A percentile compares a stretch with the other conserved stretches of the same genome.
Evolutionary conservation across 2,329 filamentous ascomycete species (phyloP).

Genomic region (Scytalidium lignicola): DNA sequence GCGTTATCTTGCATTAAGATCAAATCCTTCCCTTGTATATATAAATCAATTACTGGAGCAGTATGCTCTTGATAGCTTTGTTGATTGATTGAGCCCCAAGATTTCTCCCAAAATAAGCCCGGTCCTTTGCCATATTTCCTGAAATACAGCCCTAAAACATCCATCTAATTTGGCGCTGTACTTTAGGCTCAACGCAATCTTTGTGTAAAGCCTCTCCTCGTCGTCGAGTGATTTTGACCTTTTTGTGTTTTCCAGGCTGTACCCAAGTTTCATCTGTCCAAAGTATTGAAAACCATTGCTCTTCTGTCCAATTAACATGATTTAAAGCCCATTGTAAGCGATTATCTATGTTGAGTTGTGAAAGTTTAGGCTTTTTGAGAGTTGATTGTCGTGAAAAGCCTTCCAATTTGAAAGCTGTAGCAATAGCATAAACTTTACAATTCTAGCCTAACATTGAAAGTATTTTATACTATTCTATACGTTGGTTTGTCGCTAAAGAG

Average conservation of each 20-base stretch:
- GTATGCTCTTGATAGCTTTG: too few species aligned
- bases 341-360: conserved; percentile 7
- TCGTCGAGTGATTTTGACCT: too few species aligned
- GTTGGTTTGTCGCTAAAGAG: too few species aligned
- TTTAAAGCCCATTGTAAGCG: conserved; percentile 3
- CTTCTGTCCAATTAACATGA: conserved; percentile 4
- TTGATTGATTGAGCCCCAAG: conserved; percentile 18
- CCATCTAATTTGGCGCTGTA: conserved; percentile 3
- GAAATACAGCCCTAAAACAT: conserved; percentile 10
- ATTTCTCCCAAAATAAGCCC: conserved; percentile 10
- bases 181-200: too few species aligned
- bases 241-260: conserved; percentile 6
- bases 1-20: too few species aligned
- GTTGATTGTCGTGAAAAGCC: conserved; percentile 8
- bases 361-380: conserved; percentile 7
- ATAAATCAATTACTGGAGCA: too few species aligned
- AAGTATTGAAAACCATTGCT: conserved; percentile 8
- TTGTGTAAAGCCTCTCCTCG: too few species aligned
- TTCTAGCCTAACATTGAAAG: too few species aligned
- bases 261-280: conserved; percentile 13
- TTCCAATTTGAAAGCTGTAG: conserved; percentile 10
- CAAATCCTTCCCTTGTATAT: too few species aligned
- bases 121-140: conserved; percentile 6
- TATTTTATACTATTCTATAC: too few species aligned
- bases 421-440: too few species aligned